Conservation (phyloP, 495 filamentous ascomycete genomes). For the Sporormia fimetaria region DNA sequence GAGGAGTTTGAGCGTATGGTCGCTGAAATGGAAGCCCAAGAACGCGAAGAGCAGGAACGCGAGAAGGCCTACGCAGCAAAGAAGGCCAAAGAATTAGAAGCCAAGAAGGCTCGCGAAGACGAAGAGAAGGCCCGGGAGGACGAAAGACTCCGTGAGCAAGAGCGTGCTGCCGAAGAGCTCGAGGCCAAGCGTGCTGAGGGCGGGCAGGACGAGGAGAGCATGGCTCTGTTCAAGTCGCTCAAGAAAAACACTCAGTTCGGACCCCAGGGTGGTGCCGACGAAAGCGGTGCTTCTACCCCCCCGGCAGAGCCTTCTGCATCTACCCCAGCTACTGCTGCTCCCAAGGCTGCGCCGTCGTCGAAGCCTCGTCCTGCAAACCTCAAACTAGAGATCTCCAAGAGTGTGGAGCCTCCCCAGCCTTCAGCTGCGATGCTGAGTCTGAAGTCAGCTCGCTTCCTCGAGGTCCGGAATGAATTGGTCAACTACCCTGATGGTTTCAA, state of each 20-base stretch:
- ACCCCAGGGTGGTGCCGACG: conserved; percentile 36
- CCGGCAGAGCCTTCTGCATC: conserved; percentile 30
- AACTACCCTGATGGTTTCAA: conserved; percentile 68
- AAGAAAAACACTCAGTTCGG: conserved; percentile 45
- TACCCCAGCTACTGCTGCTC: conserved; percentile 15
- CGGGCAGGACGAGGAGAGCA: conserved; percentile 29
- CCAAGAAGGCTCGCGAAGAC: conserved; percentile 19
- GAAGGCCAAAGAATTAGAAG: no score
- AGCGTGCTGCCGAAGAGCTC: conserved; percentile 34
- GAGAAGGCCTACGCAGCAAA: conserved; percentile 32
- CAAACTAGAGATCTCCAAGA: conserved; percentile 70
- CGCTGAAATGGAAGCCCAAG: conserved; percentile 34
- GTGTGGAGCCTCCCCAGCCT: conserved; percentile 77
- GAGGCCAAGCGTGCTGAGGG: conserved; percentile 30
- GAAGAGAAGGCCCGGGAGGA: conserved; percentile 28
- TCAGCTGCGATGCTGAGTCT: conserved; percentile 86
- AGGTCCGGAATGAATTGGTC: conserved; percentile 48
- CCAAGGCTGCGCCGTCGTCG: conserved; percentile 36
- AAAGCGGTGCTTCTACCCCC: conserved; percentile 44
- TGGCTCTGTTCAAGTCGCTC: conserved; percentile 41
- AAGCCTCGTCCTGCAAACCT: conserved; percentile 67
- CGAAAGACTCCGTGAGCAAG: conserved; percentile 31
- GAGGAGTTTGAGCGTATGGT: conserved; percentile 34
- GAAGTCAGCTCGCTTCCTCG: conserved; percentile 72
- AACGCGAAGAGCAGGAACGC: conserved; percentile 32